phyloP scores from a whole-genome alignment of 75 land plant genomes.

The Sequoiadendron giganteum region DNA sequence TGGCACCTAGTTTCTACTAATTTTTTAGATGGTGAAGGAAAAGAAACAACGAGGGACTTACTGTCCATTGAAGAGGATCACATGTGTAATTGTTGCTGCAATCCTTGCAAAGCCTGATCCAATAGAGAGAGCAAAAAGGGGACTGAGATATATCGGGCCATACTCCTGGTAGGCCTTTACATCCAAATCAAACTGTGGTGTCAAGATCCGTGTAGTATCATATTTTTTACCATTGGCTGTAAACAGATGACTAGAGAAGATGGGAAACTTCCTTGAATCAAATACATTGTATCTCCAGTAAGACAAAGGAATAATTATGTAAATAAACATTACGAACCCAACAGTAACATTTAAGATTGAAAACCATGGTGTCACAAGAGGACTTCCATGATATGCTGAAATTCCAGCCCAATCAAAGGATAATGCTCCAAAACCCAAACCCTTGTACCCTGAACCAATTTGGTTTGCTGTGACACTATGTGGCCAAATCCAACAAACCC shows the following conservation, averaged over 20 bases:
- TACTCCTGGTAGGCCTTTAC: constrained; percentile 65
- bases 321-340: constrained; percentile 78
- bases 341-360: constrained; percentile 69
- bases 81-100: constrained; percentile 83
- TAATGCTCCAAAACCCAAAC: constrained; percentile 86
- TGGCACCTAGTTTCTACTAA: not conserved
- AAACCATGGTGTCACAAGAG: constrained; percentile 80
- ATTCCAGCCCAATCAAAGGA: constrained; percentile 88
- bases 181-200: constrained; percentile 54
- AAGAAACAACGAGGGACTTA: constrained; percentile 14
- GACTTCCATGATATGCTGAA: constrained; percentile 81
- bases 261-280: constrained; percentile 75
- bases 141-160: constrained; percentile 73
- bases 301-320: constrained; percentile 60
- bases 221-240: constrained; percentile 57
- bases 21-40: not conserved
- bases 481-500: constrained; percentile 93
- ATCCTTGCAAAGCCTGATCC: constrained; percentile 87
- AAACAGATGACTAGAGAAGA: constrained; percentile 81
- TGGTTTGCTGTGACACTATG: constrained; percentile 77
- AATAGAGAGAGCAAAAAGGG: constrained; percentile 80
- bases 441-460: constrained; percentile 78
- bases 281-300: constrained; percentile 82
- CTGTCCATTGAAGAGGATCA: constrained; percentile 80
- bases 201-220: constrained; percentile 63